Conservation (phyloP, 176 grass and related monocot genomes). For the Olyra latifolia region DNA sequence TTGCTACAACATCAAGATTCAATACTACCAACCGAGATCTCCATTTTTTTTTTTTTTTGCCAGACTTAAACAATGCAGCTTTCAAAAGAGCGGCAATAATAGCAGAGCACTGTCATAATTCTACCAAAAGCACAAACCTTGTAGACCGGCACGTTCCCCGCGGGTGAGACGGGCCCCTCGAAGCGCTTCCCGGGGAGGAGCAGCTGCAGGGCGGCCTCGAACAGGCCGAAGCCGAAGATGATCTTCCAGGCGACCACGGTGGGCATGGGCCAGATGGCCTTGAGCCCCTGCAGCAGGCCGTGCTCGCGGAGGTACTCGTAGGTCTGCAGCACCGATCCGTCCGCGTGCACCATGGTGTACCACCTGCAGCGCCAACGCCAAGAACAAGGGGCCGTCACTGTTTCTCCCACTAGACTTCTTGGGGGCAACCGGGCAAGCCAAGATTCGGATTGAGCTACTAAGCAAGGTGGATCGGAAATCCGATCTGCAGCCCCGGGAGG, state of each 20-base stretch:
- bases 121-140: conserved; percentile 55
- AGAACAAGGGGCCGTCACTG: not conserved
- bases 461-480: not conserved
- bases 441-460: not conserved
- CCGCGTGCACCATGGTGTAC: conserved; percentile 95
- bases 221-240: conserved; percentile 85
- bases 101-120: not conserved
- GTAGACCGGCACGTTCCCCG: conserved; percentile 84
- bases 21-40: not conserved
- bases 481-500: not conserved
- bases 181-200: conserved; percentile 90
- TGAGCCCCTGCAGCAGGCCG: conserved; percentile 70
- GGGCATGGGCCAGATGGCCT: conserved; percentile 78
- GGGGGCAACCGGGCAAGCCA: not conserved
- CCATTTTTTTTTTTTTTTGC: not conserved
- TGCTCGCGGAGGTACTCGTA: conserved; percentile 68
- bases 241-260: conserved; percentile 75
- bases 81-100: not conserved
- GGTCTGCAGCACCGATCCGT: conserved; percentile 78
- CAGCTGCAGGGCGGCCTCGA: conserved; percentile 90
- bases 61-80: not conserved
- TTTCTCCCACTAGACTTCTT: not conserved
- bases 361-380: conserved; percentile 52
- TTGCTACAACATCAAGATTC: not conserved
- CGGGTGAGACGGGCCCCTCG: conserved; percentile 70